A percentile compares a stretch with the other conserved stretches of the same genome.
These are phyloP conservation scores for Edaphochlamys debaryana DNA, from an alignment of 139 green algal genomes.

Conservation along the genomic window DNA sequence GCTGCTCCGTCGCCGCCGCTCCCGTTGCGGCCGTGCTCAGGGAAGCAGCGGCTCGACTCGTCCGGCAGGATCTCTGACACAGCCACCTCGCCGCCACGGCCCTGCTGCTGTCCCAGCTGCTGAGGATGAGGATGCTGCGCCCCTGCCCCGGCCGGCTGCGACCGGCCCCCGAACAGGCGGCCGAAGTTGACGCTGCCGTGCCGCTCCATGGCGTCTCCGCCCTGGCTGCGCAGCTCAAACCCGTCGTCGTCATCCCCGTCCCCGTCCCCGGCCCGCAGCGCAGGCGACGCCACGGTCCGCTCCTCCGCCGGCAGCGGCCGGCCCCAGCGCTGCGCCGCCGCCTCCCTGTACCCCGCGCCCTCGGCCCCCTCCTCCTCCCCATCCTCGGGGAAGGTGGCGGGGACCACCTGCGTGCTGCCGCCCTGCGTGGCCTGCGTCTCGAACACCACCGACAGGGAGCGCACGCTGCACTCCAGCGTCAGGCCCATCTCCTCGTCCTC, in stretches of 20 bases:
- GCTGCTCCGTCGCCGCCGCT: background rate
- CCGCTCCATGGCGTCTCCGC: background rate
- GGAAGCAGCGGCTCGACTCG: conserved; percentile 13
- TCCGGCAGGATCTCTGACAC: background rate
- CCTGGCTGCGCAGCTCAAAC: background rate
- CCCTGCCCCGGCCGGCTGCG: background rate
- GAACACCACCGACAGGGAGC: conserved; percentile 7
- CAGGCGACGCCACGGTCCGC: background rate
- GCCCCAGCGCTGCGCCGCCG: background rate
- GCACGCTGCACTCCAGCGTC: background rate
- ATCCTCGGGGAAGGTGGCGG: background rate
- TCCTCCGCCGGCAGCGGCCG: background rate
- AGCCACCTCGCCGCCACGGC: background rate
- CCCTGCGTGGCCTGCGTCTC: background rate
- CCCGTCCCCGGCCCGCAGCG: background rate
- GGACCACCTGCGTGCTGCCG: background rate
- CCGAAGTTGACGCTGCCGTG: background rate
- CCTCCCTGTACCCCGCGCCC: background rate
- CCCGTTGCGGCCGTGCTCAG: background rate
- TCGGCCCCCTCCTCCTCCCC: background rate
- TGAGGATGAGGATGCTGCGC: background rate
- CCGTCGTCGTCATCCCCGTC: background rate
- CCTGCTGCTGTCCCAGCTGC: background rate
- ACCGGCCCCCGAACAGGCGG: background rate
- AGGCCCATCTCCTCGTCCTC: background rate